Evolutionary conservation across 257 asterid species (phyloP).

Genomic region (Pogostemon cablin): DNA sequence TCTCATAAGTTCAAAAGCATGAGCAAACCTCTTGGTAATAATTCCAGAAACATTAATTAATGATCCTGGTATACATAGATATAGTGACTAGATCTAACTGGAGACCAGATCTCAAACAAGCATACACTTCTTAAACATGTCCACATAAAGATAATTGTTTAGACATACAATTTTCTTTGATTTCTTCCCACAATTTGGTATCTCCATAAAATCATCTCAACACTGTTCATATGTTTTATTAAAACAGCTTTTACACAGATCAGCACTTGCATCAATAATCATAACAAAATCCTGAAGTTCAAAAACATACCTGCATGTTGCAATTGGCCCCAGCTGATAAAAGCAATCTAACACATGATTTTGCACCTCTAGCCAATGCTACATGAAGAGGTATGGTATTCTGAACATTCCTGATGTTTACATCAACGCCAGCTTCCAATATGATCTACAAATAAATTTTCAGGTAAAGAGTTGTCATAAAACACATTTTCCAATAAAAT

Average conservation of each 20-base stretch:
- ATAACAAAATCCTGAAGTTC: conserved; percentile 26
- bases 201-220: conserved; percentile 25
- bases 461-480: conserved; percentile 20
- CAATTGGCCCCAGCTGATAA: conserved; percentile 95
- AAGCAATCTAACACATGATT: conserved; percentile 90
- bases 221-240: conserved; percentile 17
- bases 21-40: conserved; percentile 13
- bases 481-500: conserved; percentile 12
- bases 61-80: conserved; percentile 18
- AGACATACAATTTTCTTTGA: conserved; percentile 11
- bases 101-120: conserved; percentile 24
- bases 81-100: conserved; percentile 29
- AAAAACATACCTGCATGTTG: conserved; percentile 72
- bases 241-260: conserved; percentile 14
- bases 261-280: conserved; percentile 20
- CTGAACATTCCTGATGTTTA: conserved; percentile 81
- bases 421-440: conserved; percentile 95
- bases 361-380: conserved; percentile 99
- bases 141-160: neutral
- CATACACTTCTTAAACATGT: conserved; percentile 21
- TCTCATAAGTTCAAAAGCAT: conserved; percentile 22
- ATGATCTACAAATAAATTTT: conserved; percentile 60
- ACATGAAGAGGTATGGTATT: conserved; percentile 94
- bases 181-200: conserved; percentile 2
- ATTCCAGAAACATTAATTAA: conserved; percentile 17